Evolutionary conservation across 1,139 yeast genomes (phyloP), one percentile per base, ranked within the genome.

Genomic region (Diutina sp.): DNA sequence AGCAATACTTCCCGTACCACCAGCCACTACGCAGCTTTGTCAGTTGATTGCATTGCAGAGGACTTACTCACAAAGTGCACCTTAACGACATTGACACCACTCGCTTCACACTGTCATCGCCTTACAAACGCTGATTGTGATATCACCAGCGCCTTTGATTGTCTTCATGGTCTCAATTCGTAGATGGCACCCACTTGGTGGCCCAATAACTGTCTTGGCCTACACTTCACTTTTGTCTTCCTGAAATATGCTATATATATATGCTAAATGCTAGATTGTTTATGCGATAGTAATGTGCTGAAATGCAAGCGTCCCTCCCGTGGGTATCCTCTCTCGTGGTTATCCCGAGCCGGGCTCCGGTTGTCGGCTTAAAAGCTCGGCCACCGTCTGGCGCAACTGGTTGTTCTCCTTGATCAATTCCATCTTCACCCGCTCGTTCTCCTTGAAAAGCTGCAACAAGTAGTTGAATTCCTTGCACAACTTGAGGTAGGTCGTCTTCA

Each of bases 381-480:
- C 76, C 58, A 76, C 80, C 48, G 60, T 54, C 30, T 72, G 69
- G 47, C 69, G 67, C 59, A 83, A 68, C 6, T 82, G 79, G 60
- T 87, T 90, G 56, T 83, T 70, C 59, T 85, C 75, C 57, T 71
- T 67, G 56, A 71, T 71, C 57, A 72, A 62, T 58, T 68, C 87
- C 61, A 84, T 77, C 55, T 80, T 81, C 46, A 84, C 68, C 55
- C 80, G 80, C 57, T 86, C 83, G 61, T 84, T 76, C 57, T 83
- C 85, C 63, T 84, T 86, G 58, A 83, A 81, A 57, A 87, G 70
- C 53, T 65, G 63, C 57, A 72, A 64, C 46, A 72, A 61, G 58
- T 68, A 71, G 59, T 72, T 72, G 64, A 71, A 71, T 57, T 72
- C 76, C 57, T 69, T 71, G 59, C 76, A 72, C 56, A 72, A 64